Evolutionary conservation across 768 basidiomycete genomes (phyloP).

Genomic region (Podaxis sp.): DNA sequence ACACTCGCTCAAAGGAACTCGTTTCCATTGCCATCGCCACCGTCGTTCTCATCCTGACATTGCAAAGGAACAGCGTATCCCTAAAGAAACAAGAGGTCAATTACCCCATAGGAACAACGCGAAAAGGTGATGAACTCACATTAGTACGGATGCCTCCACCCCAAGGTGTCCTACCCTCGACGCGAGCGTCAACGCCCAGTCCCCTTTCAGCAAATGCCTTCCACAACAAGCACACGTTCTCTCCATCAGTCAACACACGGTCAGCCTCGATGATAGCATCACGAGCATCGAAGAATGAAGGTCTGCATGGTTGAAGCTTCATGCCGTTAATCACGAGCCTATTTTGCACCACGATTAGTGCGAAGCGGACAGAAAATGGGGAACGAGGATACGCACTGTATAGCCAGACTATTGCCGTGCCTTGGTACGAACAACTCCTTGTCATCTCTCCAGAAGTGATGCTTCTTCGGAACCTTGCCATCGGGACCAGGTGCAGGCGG

Average conservation of each 20-base stretch:
- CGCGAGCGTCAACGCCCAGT: slow-evolving; percentile 69
- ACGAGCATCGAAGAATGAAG: slow-evolving; percentile 86
- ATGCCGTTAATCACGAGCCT: slow-evolving; percentile 85
- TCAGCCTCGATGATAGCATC: slow-evolving; percentile 92
- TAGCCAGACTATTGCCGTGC: slow-evolving; percentile 83
- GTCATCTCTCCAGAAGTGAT: slow-evolving; percentile 56
- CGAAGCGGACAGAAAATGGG: neutral
- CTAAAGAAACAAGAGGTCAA: slow-evolving; percentile 10
- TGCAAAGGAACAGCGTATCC: slow-evolving; percentile 24
- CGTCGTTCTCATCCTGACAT: slow-evolving; percentile 19
- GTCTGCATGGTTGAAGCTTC: slow-evolving; percentile 93
- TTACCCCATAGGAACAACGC: neutral
- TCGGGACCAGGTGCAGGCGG: slow-evolving; percentile 67
- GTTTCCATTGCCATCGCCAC: neutral
- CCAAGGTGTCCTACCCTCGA: slow-evolving; percentile 83
- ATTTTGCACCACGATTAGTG: neutral
- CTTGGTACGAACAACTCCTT: slow-evolving; percentile 71
- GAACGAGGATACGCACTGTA: slow-evolving; percentile 47
- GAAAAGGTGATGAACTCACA: slow-evolving; percentile 23
- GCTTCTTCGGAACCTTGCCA: slow-evolving; percentile 64
- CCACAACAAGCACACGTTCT: slow-evolving; percentile 91
- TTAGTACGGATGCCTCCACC: slow-evolving; percentile 84
- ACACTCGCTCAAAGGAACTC: neutral
- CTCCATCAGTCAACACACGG: slow-evolving; percentile 83
- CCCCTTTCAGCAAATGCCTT: slow-evolving; percentile 78